phyloP scores from a whole-genome alignment of 2,329 filamentous ascomycete genomes.

The Ustilaginoidea virens region DNA sequence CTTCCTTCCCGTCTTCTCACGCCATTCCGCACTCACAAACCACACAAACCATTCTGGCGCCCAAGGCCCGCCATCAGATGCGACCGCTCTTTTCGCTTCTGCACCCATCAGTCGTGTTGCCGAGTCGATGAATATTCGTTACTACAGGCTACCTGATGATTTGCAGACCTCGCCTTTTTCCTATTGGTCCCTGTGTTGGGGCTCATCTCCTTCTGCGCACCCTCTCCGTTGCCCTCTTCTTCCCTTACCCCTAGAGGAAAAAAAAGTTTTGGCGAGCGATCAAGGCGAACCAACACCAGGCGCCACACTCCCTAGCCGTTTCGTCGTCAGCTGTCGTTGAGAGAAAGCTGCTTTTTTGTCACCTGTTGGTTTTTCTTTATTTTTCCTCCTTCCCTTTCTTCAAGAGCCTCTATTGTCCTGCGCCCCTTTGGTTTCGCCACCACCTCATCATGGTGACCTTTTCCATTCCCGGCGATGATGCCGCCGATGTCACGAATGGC shows the following conservation, averaged over 20 bases:
- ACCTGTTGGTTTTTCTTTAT: background rate
- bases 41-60: constrained; percentile 4
- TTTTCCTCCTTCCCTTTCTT: background rate
- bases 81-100: constrained; percentile 4
- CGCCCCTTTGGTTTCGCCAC: background rate
- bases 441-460: constrained; percentile 21
- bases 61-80: constrained; percentile 2
- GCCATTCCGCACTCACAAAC: constrained; percentile 1
- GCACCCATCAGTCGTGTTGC: constrained; percentile 1
- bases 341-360: background rate
- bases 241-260: too few species aligned
- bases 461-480: constrained; percentile 20
- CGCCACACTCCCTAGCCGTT: too few species aligned
- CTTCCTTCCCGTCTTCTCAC: background rate
- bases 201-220: too few species aligned
- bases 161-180: too few species aligned
- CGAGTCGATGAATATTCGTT: background rate
- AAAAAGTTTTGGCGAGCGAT: too few species aligned
- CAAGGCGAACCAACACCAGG: too few species aligned
- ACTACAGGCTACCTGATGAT: background rate
- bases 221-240: too few species aligned
- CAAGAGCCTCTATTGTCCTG: background rate
- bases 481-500: constrained; percentile 15
- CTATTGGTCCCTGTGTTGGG: too few species aligned
- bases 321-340: background rate